phyloP scores from a whole-genome alignment of 2,329 filamentous ascomycete species.

The Paecilomyces formosus region DNA sequence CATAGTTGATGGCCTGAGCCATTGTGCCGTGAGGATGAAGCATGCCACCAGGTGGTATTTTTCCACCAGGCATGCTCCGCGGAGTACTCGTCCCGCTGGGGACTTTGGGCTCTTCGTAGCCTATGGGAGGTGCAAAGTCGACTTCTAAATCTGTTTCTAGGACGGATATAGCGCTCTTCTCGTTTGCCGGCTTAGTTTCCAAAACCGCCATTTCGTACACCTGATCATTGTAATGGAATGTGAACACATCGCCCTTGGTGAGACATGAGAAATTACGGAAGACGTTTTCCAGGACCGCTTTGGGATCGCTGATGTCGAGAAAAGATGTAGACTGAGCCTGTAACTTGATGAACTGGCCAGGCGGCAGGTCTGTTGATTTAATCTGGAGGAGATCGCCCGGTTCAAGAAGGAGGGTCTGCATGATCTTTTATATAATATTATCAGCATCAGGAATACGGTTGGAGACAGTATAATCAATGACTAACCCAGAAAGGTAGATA shows the following conservation, averaged over 20 bases:
- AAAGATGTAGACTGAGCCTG: constrained; percentile 91
- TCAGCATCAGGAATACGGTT: neutral
- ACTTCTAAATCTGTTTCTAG: constrained; percentile 95
- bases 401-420: constrained; percentile 83
- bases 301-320: constrained; percentile 93
- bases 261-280: constrained; percentile 94
- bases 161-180: constrained; percentile 80
- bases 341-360: constrained; percentile 89
- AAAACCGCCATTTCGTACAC: constrained; percentile 88
- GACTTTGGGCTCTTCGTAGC: constrained; percentile 81
- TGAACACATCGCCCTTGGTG: constrained; percentile 90
- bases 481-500: constrained; percentile 91
- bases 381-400: constrained; percentile 92
- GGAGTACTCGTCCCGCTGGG: constrained; percentile 82
- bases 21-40: constrained; percentile 84
- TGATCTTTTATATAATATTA: constrained; percentile 56
- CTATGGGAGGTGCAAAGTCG: constrained; percentile 88
- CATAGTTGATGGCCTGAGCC: constrained; percentile 97
- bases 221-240: constrained; percentile 92
- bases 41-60: constrained; percentile 61
- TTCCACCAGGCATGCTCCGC: constrained; percentile 55
- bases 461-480: constrained; percentile 4
- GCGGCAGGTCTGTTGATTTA: constrained; percentile 85
- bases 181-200: constrained; percentile 79
- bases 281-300: constrained; percentile 91